Evolutionary conservation across 192 early-diverging fungal genomes (phyloP), one percentile per base, ranked within the genome.

Genomic region (Obelidium mucronatum): DNA sequence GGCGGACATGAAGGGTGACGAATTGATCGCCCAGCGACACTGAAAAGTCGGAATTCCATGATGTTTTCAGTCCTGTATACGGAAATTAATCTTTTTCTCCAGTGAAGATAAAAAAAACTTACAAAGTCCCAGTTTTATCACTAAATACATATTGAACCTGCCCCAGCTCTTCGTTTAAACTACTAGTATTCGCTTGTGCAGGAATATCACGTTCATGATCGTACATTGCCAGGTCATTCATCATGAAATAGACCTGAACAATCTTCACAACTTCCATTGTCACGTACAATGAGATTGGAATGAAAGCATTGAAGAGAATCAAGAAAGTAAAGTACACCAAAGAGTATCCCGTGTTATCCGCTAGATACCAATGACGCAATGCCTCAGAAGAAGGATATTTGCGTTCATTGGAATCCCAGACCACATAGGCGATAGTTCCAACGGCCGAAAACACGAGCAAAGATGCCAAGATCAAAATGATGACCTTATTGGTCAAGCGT

Each of bases 281-380:
- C 59, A 96, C 93, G 56, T 93, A 95, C 59, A 96, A 88, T 40
- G 94, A 95, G 39, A 95, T 93, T 0, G 94, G 94, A 62, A 96
- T 94, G 83, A 95, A 84, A 31, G 92, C 91, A 71, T 94, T 94
- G 84, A 90, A 94, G 63, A 95, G 86, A 39, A 94, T 90, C 60
- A 95, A 84, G 82, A 87, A 93, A 8, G 89, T 88, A 74, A 94
- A 92, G 31, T 88, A 81, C 2, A 81, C 66, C 61, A 86, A 24
- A 1, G 42, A 34, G 51, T 75, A 63, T 3, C 28, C 69, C 2
- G 44, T 42, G 6, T 67, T 55, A 8, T 35, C 69, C 35, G 28
- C 31, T 2, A 78, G 36, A 51, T 79, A 74, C 72, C 79, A 74
- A 40, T 74, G 68, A 40, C 39, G 42, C 15, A 71, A 48, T 4